A percentile compares a stretch with the other conserved stretches of the same genome.
Conservation (phyloP, 805 yeast species). For the Metschnikowia koreensis region DNA sequence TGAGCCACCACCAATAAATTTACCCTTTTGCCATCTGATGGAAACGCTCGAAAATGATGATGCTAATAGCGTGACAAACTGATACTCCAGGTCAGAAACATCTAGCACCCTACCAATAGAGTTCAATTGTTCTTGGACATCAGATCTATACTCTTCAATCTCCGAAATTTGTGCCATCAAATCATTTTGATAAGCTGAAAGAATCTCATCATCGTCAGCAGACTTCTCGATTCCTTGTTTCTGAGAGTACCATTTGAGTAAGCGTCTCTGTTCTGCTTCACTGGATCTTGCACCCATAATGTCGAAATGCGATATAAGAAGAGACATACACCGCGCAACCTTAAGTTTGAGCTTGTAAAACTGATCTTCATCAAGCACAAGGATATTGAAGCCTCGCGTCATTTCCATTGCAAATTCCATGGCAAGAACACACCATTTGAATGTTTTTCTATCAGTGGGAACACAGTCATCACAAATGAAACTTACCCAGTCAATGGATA, state of each 20-base stretch:
- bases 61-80: constrained; percentile 80
- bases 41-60: constrained; percentile 86
- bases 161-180: constrained; percentile 62
- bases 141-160: constrained; percentile 58
- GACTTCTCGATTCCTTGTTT: constrained; percentile 51
- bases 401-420: constrained; percentile 94
- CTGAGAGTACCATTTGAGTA: constrained; percentile 52
- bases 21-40: constrained; percentile 96
- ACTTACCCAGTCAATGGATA: constrained; percentile 87
- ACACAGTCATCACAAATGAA: constrained; percentile 93
- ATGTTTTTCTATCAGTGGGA: constrained; percentile 87
- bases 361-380: constrained; percentile 74
- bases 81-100: constrained; percentile 82
- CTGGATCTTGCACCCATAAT: constrained; percentile 96
- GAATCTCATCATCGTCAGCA: constrained; percentile 38
- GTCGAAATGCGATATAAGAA: constrained; percentile 92
- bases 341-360: constrained; percentile 69
- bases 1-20: constrained; percentile 90
- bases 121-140: constrained; percentile 39
- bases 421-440: constrained; percentile 95
- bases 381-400: constrained; percentile 85
- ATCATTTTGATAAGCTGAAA: constrained; percentile 58
- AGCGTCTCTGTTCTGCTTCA: constrained; percentile 57
- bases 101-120: constrained; percentile 87
- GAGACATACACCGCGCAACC: constrained; percentile 92